Evolutionary conservation across 352 stramenopile genomes (phyloP).

Genomic region (Phytophthora hibernalis): DNA sequence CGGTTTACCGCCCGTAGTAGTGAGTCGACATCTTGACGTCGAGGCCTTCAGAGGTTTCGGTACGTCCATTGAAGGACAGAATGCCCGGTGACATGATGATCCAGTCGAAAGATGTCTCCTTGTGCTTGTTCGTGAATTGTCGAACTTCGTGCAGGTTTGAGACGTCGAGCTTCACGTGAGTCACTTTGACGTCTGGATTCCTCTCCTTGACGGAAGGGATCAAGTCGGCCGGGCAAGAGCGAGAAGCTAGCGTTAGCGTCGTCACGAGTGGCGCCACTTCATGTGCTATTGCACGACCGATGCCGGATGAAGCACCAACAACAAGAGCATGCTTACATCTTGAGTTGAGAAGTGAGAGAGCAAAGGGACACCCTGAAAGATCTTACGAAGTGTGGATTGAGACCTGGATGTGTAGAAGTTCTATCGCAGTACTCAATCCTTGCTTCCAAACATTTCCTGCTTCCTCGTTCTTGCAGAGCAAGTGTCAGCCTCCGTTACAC

Average conservation of each 20-base stretch:
- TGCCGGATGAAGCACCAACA: constrained; percentile 27
- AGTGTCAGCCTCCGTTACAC: too few species aligned
- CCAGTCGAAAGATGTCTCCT: constrained; percentile 20
- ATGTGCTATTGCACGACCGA: constrained; percentile 20
- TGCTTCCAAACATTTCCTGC: too few species aligned
- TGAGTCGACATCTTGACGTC: constrained; percentile 30
- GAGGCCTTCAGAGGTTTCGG: constrained; percentile 19
- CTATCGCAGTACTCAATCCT: background rate
- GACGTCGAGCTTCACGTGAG: constrained; percentile 20
- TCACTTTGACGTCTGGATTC: constrained; percentile 23
- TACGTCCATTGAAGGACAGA: constrained; percentile 18
- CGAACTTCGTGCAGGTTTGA: constrained; percentile 22
- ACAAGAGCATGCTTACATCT: constrained; percentile 26
- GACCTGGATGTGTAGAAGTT: too few species aligned
- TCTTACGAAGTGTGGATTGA: background rate
- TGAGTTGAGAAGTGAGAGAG: background rate
- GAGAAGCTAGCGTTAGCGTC: constrained; percentile 23
- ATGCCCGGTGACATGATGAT: constrained; percentile 24
- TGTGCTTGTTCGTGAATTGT: constrained; percentile 22
- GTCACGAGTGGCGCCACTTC: constrained; percentile 19
- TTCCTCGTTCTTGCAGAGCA: too few species aligned
- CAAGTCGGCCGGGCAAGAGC: constrained; percentile 23
- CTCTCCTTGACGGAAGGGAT: constrained; percentile 22
- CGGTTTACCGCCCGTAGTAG: constrained; percentile 22
- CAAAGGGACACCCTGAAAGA: background rate